Conservation (phyloP, 2,329 filamentous ascomycete genomes). For the Claviceps sp. region DNA sequence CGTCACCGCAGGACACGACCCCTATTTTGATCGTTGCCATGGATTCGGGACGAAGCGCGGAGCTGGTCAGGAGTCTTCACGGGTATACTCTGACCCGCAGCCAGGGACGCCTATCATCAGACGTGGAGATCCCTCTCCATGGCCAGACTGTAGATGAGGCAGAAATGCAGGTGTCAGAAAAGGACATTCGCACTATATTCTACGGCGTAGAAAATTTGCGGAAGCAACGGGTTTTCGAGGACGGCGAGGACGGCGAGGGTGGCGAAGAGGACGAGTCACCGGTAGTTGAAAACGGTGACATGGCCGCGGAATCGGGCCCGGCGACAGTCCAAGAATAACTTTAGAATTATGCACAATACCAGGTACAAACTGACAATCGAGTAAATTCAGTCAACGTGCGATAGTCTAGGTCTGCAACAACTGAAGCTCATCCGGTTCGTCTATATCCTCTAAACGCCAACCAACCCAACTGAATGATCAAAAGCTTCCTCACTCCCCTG, state of each 20-base stretch:
- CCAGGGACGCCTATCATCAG: slow-evolving; percentile 19
- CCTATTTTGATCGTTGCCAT: slow-evolving; percentile 26
- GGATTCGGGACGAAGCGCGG: slow-evolving; percentile 19
- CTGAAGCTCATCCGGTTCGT: slow-evolving; percentile 23
- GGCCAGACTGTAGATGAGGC: slow-evolving; percentile 12
- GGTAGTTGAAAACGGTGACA: neutral
- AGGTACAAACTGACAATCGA: neutral
- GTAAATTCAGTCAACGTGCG: slow-evolving; percentile 7
- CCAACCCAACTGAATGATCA: slow-evolving; percentile 21
- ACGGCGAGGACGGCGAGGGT: slow-evolving; percentile 3
- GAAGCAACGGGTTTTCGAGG: slow-evolving; percentile 22
- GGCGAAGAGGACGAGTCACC: slow-evolving; percentile 5
- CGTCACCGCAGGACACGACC: slow-evolving; percentile 7
- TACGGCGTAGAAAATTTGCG: slow-evolving; percentile 34
- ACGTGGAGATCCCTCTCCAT: slow-evolving; percentile 13
- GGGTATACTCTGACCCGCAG: slow-evolving; percentile 18
- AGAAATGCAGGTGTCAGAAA: slow-evolving; percentile 22
- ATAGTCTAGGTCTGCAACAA: slow-evolving; percentile 12
- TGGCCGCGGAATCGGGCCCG: neutral
- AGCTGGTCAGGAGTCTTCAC: slow-evolving; percentile 16
- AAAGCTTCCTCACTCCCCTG: slow-evolving; percentile 7
- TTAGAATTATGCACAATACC: neutral
- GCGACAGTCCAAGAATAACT: neutral
- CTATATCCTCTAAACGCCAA: slow-evolving; percentile 26
- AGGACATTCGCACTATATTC: slow-evolving; percentile 28